phyloP scores from a whole-genome alignment of 1,139 yeast genomes.

The Geotrichum phurueaensis region DNA sequence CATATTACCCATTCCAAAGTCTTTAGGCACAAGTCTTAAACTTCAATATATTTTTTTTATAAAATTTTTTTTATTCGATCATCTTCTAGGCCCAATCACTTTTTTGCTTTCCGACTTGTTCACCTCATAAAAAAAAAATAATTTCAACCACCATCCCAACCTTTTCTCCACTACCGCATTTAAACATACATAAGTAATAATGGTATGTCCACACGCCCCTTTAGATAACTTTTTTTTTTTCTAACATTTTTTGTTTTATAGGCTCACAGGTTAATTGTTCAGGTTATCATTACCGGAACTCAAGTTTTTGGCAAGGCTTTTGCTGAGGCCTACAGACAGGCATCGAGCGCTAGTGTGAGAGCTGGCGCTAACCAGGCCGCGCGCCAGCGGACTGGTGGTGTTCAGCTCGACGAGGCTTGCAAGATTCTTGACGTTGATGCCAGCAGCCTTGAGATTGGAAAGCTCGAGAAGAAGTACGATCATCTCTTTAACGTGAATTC shows the following conservation, averaged over 20 bases:
- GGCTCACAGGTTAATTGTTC: conserved; percentile 91
- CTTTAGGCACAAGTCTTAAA: neutral
- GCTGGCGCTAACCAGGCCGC: conserved; percentile 56
- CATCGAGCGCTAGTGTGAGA: conserved; percentile 79
- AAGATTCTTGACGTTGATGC: conserved; percentile 78
- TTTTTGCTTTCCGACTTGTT: neutral
- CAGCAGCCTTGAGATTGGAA: conserved; percentile 40
- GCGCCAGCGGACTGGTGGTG: conserved; percentile 65
- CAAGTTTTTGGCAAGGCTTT: conserved; percentile 94
- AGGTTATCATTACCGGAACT: conserved; percentile 90
- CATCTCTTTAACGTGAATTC: conserved; percentile 83
- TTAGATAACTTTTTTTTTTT: neutral
- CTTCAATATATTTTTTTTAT: neutral
- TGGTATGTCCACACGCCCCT: neutral
- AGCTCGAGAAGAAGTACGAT: conserved; percentile 68
- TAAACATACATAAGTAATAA: neutral
- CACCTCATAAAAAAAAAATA: neutral
- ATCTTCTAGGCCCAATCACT: neutral
- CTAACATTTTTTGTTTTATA: conserved; percentile 7
- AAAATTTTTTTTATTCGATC: neutral
- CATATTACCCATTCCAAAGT: neutral
- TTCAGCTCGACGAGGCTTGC: conserved; percentile 81
- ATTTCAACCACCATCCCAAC: neutral
- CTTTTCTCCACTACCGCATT: neutral
- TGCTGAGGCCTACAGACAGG: conserved; percentile 95